Evolutionary conservation across 805 yeast genomes (phyloP).

Genomic region (Saccharomycopsis sp.): DNA sequence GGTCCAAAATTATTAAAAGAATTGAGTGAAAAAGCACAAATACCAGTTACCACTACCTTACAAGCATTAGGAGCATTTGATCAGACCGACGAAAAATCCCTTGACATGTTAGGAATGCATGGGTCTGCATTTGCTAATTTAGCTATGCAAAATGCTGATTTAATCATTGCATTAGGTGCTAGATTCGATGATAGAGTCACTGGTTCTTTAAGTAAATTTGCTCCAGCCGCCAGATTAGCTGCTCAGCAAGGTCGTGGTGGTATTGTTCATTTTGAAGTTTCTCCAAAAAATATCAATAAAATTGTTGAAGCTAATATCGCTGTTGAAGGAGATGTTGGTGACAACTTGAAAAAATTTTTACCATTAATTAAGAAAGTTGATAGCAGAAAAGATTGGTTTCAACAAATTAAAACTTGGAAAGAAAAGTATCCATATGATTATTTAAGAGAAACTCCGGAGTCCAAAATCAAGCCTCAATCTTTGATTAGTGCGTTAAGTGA

Average conservation of each 20-base stretch:
- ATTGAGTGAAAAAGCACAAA: slow-evolving; percentile 81
- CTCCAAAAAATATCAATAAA: slow-evolving; percentile 95
- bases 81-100: slow-evolving; percentile 81
- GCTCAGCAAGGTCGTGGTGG: slow-evolving; percentile 90
- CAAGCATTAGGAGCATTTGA: slow-evolving; percentile 94
- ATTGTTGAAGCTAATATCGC: slow-evolving; percentile 96
- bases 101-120: slow-evolving; percentile 98
- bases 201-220: slow-evolving; percentile 75
- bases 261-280: slow-evolving; percentile 90
- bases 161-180: slow-evolving; percentile 92
- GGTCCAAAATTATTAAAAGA: slow-evolving; percentile 77
- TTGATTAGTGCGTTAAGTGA: slow-evolving; percentile 71
- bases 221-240: slow-evolving; percentile 88
- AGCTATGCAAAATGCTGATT: slow-evolving; percentile 90
- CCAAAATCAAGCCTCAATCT: slow-evolving; percentile 88
- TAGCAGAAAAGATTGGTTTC: slow-evolving; percentile 76
- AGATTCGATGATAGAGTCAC: slow-evolving; percentile 99
- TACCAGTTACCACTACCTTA: slow-evolving; percentile 93
- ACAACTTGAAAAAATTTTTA: slow-evolving; percentile 63
- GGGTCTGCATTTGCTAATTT: slow-evolving; percentile 92
- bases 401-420: slow-evolving; percentile 73
- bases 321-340: slow-evolving; percentile 90
- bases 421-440: slow-evolving; percentile 78
- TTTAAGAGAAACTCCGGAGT: slow-evolving; percentile 71
- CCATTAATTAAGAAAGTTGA: slow-evolving; percentile 61